Conservation (phyloP, 306 rosid genomes). For the Potentilla sterilis region DNA sequence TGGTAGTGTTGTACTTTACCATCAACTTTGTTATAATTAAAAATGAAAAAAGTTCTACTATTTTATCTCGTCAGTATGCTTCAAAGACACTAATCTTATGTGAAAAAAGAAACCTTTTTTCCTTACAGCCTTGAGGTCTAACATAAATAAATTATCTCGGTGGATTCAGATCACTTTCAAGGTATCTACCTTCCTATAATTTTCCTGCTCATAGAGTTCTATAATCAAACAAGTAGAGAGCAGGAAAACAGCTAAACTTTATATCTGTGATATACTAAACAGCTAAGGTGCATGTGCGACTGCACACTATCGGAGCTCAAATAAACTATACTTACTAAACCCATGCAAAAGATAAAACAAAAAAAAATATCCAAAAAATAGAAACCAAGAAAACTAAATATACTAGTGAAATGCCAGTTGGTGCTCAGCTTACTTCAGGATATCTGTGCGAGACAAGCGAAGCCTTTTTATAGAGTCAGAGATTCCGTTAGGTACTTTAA, state of each 20-base stretch:
- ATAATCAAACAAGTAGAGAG: not conserved
- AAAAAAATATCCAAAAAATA: slow-evolving; percentile 5
- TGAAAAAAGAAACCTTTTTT: not conserved
- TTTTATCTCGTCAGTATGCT: not conserved
- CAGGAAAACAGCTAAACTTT: not conserved
- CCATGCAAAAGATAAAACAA: not conserved
- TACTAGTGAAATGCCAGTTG: slow-evolving; percentile 10
- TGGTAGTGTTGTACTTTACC: not conserved
- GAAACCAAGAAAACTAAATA: slow-evolving; percentile 12
- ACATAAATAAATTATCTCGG: not conserved
- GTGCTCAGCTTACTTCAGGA: slow-evolving; percentile 66
- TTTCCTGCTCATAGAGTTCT: not conserved
- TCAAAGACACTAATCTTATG: not conserved
- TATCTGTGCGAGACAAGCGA: slow-evolving; percentile 69
- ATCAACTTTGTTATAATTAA: not conserved
- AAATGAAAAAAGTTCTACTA: not conserved
- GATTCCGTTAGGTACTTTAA: slow-evolving; percentile 48
- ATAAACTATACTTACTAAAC: not conserved
- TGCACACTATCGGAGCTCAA: not conserved
- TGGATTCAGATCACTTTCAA: not conserved
- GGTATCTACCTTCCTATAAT: not conserved
- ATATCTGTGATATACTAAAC: not conserved
- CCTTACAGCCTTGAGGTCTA: not conserved
- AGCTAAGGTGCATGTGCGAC: not conserved
- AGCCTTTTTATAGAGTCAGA: slow-evolving; percentile 58